These are phyloP conservation scores for Smittium culicis DNA, from an alignment of 371 early-diverging fungal genomes.

Conservation along the genomic window DNA sequence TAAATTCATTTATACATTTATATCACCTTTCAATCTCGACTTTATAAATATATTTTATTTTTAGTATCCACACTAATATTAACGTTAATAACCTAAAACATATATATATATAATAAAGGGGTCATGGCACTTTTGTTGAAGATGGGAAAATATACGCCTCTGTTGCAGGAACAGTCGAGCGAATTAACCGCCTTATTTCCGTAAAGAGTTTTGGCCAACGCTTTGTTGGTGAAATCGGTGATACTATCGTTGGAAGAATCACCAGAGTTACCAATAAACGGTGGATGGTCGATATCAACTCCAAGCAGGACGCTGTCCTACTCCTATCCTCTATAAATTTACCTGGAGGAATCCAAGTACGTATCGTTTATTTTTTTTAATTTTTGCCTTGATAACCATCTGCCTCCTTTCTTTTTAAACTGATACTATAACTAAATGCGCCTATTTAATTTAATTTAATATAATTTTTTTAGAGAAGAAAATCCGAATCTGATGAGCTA, in stretches of 20 bases:
- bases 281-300: constrained; percentile 95
- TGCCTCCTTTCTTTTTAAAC: no score
- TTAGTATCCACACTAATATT: not conserved
- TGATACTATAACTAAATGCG: no score
- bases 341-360: constrained; percentile 86
- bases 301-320: constrained; percentile 76
- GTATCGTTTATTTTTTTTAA: not conserved
- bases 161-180: constrained; percentile 82
- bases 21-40: no score
- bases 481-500: constrained; percentile 95
- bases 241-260: constrained; percentile 96
- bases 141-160: constrained; percentile 56
- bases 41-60: no score
- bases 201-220: constrained; percentile 78
- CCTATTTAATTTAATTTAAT: no score
- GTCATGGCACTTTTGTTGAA: constrained; percentile 88
- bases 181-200: constrained; percentile 91
- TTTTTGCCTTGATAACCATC: not conserved
- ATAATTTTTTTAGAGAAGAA: constrained; percentile 56
- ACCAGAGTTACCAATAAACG: constrained; percentile 82
- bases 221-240: constrained; percentile 81
- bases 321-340: constrained; percentile 89
- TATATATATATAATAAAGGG: no score
- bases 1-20: no score
- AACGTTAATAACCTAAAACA: not conserved